Conservation (phyloP, 225 moss, liverwort and hornwort species). For the Pseudoscleropodium purum region DNA sequence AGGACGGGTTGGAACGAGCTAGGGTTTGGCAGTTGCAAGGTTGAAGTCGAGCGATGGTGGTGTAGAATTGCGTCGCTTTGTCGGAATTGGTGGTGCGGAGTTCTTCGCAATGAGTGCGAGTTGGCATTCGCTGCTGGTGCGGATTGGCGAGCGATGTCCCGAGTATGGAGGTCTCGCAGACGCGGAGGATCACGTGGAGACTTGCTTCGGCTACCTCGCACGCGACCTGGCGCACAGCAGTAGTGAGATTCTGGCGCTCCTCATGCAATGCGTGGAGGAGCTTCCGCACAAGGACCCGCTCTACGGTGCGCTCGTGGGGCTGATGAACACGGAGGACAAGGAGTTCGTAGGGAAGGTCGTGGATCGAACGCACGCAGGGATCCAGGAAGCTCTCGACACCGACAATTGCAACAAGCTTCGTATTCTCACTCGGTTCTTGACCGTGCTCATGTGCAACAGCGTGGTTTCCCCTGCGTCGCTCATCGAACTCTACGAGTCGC, state of each 20-base stretch:
- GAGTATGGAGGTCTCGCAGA: slow-evolving; percentile 90
- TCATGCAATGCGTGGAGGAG: slow-evolving; percentile 97
- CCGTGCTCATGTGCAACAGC: slow-evolving; percentile 85
- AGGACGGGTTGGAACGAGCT: background rate
- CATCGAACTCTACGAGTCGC: slow-evolving; percentile 81
- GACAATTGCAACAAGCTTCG: slow-evolving; percentile 85
- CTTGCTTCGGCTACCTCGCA: slow-evolving; percentile 74
- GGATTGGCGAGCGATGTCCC: slow-evolving; percentile 86
- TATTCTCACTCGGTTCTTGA: slow-evolving; percentile 64
- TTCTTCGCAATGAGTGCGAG: slow-evolving; percentile 64
- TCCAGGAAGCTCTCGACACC: slow-evolving; percentile 67
- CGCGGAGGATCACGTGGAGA: slow-evolving; percentile 98
- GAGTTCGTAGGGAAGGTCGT: slow-evolving; percentile 82
- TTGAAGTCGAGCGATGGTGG: background rate
- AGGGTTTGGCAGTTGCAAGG: background rate
- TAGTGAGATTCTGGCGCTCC: slow-evolving; percentile 71
- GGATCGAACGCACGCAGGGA: slow-evolving; percentile 44
- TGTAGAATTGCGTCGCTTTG: background rate
- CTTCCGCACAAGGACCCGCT: slow-evolving; percentile 95
- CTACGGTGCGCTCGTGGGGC: slow-evolving; percentile 83
- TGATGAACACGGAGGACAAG: slow-evolving; percentile 80
- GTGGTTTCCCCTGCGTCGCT: slow-evolving; percentile 73
- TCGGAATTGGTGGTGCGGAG: background rate
- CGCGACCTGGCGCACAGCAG: slow-evolving; percentile 62
- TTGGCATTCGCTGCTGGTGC: slow-evolving; percentile 92